phyloP scores from a whole-genome alignment of 1,284 basidiomycete species.

The Moesziomyces aphidis region DNA sequence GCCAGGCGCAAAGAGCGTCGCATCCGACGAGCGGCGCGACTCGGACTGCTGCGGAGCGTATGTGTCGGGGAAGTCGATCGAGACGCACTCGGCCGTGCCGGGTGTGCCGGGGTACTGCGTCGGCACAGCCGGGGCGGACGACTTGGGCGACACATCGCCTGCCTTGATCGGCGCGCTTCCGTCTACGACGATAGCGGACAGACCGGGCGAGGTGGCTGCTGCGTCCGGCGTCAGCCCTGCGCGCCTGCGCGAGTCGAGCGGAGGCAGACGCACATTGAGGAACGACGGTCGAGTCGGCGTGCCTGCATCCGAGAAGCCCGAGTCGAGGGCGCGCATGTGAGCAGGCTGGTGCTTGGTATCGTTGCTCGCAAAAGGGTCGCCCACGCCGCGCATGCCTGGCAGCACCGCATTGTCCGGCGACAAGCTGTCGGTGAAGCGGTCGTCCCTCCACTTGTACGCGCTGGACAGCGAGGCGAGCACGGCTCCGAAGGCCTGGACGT shows the following conservation, averaged over 20 bases:
- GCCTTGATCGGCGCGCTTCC: slow-evolving; percentile 3
- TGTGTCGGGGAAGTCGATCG: slow-evolving; percentile 21
- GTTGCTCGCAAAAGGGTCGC: slow-evolving; percentile 17
- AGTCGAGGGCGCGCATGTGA: slow-evolving; percentile 10
- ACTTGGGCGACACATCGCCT: slow-evolving; percentile 27
- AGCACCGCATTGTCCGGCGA: slow-evolving; percentile 43
- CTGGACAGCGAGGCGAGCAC: slow-evolving; percentile 42
- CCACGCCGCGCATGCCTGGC: slow-evolving; percentile 29
- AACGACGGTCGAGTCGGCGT: slow-evolving; percentile 21
- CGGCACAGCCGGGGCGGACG: slow-evolving; percentile 2
- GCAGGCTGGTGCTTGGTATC: slow-evolving; percentile 1
- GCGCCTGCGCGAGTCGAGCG: slow-evolving; percentile 18
- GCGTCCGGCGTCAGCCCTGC: neutral
- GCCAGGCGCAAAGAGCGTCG: slow-evolving; percentile 32
- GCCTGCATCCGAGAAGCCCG: slow-evolving; percentile 10
- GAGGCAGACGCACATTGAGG: slow-evolving; percentile 18
- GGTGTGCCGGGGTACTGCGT: slow-evolving; percentile 6
- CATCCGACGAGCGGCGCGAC: slow-evolving; percentile 44
- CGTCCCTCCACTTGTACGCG: slow-evolving; percentile 50
- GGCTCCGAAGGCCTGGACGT: slow-evolving; percentile 49
- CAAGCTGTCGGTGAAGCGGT: slow-evolving; percentile 42
- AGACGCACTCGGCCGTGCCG: slow-evolving; percentile 11
- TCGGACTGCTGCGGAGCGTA: slow-evolving; percentile 34
- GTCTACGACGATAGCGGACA: slow-evolving; percentile 17
- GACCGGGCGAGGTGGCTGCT: slow-evolving; percentile 3